A percentile compares a stretch with the other conserved stretches of the same genome.
These are phyloP conservation scores for Alternaria arborescens DNA, from an alignment of 2,329 filamentous ascomycete species.

Conservation along the genomic window DNA sequence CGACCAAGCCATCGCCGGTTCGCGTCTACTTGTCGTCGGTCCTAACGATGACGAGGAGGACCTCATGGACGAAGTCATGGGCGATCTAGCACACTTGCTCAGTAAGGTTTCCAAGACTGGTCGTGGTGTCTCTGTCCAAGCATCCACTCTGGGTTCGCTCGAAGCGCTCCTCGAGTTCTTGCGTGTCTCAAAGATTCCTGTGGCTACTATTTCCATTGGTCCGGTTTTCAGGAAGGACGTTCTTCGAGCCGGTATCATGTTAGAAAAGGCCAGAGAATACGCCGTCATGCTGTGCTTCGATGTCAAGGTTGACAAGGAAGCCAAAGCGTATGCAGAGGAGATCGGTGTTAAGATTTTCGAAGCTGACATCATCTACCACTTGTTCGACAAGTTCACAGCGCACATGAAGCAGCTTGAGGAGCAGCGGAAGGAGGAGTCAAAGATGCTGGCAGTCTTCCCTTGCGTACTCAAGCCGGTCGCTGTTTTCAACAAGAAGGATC, in stretches of 20 bases:
- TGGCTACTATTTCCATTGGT: constrained; percentile 95
- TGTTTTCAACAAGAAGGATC: constrained; percentile 97
- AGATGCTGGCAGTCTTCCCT: constrained; percentile 95
- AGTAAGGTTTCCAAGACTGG: constrained; percentile 91
- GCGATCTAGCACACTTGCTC: constrained; percentile 89
- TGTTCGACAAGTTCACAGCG: constrained; percentile 95
- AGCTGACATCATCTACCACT: constrained; percentile 98
- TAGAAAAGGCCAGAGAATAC: constrained; percentile 93
- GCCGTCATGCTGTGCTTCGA: constrained; percentile 99
- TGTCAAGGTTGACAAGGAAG: constrained; percentile 98
- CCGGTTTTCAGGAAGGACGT: constrained; percentile 98
- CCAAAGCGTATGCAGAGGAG: constrained; percentile 87
- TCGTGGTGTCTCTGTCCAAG: constrained; percentile 95
- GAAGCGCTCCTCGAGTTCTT: constrained; percentile 97
- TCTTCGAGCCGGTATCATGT: constrained; percentile 91
- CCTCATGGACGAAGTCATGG: constrained; percentile 94
- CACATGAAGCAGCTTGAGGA: constrained; percentile 89
- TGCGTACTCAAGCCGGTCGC: constrained; percentile 89
- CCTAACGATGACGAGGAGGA: constrained; percentile 97
- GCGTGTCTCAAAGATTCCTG: constrained; percentile 94
- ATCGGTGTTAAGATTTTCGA: constrained; percentile 98
- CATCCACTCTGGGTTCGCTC: constrained; percentile 94
- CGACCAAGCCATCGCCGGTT: constrained; percentile 95
- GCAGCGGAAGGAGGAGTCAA: constrained; percentile 95
- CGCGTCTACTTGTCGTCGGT: constrained; percentile 90